Percentiles rank a stretch among this genome's conserved stretches.
These are phyloP conservation scores for Seiridium cupressi DNA, from an alignment of 2,329 filamentous ascomycete genomes.

Conservation along the genomic window DNA sequence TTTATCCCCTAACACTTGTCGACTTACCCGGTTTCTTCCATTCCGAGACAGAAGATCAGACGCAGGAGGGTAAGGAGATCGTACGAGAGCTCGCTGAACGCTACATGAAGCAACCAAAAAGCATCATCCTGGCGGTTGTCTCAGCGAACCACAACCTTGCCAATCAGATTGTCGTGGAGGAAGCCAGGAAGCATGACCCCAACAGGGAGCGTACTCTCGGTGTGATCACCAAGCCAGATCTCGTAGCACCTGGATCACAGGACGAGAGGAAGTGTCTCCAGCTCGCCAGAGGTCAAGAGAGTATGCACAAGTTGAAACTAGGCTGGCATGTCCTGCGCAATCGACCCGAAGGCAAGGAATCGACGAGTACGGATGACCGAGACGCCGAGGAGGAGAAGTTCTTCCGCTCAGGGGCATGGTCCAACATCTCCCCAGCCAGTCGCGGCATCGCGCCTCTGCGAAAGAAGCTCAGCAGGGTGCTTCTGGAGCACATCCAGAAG, in stretches of 20 bases:
- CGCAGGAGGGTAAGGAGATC: constrained; percentile 24
- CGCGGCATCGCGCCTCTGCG: constrained; percentile 34
- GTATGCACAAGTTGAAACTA: constrained; percentile 38
- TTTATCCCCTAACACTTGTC: constrained; percentile 49
- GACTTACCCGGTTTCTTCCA: constrained; percentile 51
- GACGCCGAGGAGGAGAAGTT: constrained; percentile 30
- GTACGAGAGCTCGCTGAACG: constrained; percentile 37
- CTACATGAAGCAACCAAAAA: constrained; percentile 52
- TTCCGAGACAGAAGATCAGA: constrained; percentile 28
- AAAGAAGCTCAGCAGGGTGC: constrained; percentile 32
- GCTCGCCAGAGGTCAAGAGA: constrained; percentile 43
- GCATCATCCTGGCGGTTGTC: constrained; percentile 53
- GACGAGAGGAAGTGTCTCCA: constrained; percentile 36
- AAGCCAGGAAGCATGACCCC: constrained; percentile 23
- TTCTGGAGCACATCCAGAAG: constrained; percentile 28
- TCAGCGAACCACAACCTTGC: constrained; percentile 49
- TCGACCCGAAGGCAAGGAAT: constrained; percentile 29
- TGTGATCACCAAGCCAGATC: constrained; percentile 57
- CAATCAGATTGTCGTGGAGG: constrained; percentile 50
- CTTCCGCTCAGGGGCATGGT: constrained; percentile 28
- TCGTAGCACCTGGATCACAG: constrained; percentile 31
- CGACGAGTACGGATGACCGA: constrained; percentile 18
- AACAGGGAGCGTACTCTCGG: constrained; percentile 48
- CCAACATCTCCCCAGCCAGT: constrained; percentile 22
- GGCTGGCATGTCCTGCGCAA: constrained; percentile 43